Percentiles rank a stretch among this genome's conserved stretches.
These are phyloP conservation scores for Xylaria digitata DNA, from an alignment of 2,329 filamentous ascomycete species.

Conservation along the genomic window DNA sequence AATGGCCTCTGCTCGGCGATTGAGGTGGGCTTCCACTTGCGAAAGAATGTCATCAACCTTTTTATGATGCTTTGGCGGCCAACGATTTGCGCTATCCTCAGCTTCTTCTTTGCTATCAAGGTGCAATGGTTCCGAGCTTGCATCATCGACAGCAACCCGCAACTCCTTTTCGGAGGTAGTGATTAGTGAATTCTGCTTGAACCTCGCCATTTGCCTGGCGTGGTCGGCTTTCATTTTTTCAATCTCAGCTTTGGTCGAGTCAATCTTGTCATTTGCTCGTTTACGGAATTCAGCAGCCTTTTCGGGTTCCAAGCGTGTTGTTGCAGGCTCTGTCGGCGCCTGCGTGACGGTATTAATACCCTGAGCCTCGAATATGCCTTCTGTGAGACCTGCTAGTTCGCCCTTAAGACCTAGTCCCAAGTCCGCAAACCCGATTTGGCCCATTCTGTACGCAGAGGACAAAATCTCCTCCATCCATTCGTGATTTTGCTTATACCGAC, in stretches of 20 bases:
- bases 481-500: constrained; percentile 92
- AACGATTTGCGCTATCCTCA: constrained; percentile 59
- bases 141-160: constrained; percentile 71
- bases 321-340: constrained; percentile 67
- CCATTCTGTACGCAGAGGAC: constrained; percentile 86
- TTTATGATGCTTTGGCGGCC: constrained; percentile 59
- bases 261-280: constrained; percentile 77
- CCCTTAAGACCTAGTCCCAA: constrained; percentile 87
- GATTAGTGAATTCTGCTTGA: constrained; percentile 77
- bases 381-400: constrained; percentile 82
- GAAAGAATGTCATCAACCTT: constrained; percentile 78
- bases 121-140: constrained; percentile 70
- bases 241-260: constrained; percentile 81
- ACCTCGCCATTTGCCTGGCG: constrained; percentile 76
- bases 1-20: constrained; percentile 72
- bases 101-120: constrained; percentile 67
- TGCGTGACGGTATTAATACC: constrained; percentile 60
- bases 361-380: constrained; percentile 82
- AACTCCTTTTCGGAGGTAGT: constrained; percentile 81
- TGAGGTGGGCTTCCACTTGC: constrained; percentile 78
- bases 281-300: constrained; percentile 86
- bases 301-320: constrained; percentile 76
- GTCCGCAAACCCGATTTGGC: constrained; percentile 87
- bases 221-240: constrained; percentile 86
- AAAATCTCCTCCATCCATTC: constrained; percentile 99